Conservation (phyloP, 1,284 basidiomycete genomes). For the Ganoderma resinaceum region DNA sequence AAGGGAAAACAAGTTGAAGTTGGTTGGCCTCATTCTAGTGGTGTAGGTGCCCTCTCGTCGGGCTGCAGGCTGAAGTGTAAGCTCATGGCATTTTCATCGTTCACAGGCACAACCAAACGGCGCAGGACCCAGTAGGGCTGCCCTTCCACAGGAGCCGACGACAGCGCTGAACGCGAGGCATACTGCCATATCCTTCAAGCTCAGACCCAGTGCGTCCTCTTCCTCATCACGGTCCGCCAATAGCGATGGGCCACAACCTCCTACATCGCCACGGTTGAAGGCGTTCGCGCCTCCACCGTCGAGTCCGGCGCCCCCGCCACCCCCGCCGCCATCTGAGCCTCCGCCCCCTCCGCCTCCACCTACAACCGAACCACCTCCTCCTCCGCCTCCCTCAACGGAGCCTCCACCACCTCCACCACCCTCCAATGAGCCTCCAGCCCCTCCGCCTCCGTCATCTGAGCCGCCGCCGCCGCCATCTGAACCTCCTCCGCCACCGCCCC, state of each 20-base stretch:
- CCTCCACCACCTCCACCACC: slow-evolving; percentile 34
- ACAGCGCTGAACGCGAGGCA: slow-evolving; percentile 34
- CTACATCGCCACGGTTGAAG: slow-evolving; percentile 33
- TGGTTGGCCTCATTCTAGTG: slow-evolving; percentile 30
- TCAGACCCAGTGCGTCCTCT: slow-evolving; percentile 32
- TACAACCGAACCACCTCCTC: slow-evolving; percentile 35
- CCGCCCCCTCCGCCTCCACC: slow-evolving; percentile 34
- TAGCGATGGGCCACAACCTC: slow-evolving; percentile 28
- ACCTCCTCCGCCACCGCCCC: slow-evolving; percentile 33
- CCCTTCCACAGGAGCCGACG: slow-evolving; percentile 31
- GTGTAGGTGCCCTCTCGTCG: slow-evolving; percentile 33
- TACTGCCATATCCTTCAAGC: slow-evolving; percentile 39
- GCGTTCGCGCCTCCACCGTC: slow-evolving; percentile 30
- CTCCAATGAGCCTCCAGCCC: slow-evolving; percentile 33
- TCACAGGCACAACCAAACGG: slow-evolving; percentile 40
- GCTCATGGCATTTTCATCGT: slow-evolving; percentile 32
- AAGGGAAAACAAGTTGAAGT: slow-evolving; percentile 46
- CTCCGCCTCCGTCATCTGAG: slow-evolving; percentile 32
- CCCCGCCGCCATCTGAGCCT: slow-evolving; percentile 36
- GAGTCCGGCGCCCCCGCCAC: slow-evolving; percentile 31
- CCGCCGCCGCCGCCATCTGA: slow-evolving; percentile 26
- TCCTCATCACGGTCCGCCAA: slow-evolving; percentile 21
- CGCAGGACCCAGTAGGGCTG: slow-evolving; percentile 33
- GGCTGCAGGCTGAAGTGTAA: slow-evolving; percentile 32
- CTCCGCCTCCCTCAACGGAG: slow-evolving; percentile 40